Base-by-base conservation (phyloP, 495 filamentous ascomycete species). In the Talaromyces liani region DNA sequence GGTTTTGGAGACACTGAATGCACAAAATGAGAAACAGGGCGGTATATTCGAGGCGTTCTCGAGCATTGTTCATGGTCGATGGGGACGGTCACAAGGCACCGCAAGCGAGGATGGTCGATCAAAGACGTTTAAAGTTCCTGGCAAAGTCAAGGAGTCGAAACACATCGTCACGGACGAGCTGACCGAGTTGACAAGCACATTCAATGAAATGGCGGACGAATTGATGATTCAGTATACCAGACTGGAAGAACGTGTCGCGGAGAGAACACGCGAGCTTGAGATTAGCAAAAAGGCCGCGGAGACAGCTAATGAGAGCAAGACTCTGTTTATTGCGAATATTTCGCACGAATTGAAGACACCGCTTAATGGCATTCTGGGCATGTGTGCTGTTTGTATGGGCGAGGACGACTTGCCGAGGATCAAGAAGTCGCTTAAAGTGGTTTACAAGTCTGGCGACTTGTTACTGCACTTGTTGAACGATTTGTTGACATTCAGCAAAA, bases 161-260 rank as follows among this genome's bases (percentile, higher is more conserved):
- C 88, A 92, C 65, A 75, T 84, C 25, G 79, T 97, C 36, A 89
- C 90, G 9, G 92, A 97, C 70, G 92, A 97, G 69, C 77, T 97
- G 12, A 93, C 91, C 0, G 92, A 96, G 67, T 79, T 96, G 22
- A 96, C 92, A 0, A 73, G 78, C 54, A 94, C 91, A 0, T 97
- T 94, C 72, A 97, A 97, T 68, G 90, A 91, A 64, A 97, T 97
- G 92, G 88, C 90, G 1, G 91, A 96, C 53, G 92, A 97, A 68
- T 77, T 96, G 36, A 80, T 91, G 65, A 88, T 90, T 71, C 93
- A 96, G 68, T 96, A 96, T 66, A 84, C 83, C 55, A 86, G 84
- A 8, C 77, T 96, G 24, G 93, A 96, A 68, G 88, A 94, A 60
- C 88, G 92, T 58, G 92, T 96, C 14, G 82, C 81, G 0, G 87